These are phyloP conservation scores for Plasmodium malariae DNA, from an alignment of 169 alveolate species.

Conservation along the genomic window DNA sequence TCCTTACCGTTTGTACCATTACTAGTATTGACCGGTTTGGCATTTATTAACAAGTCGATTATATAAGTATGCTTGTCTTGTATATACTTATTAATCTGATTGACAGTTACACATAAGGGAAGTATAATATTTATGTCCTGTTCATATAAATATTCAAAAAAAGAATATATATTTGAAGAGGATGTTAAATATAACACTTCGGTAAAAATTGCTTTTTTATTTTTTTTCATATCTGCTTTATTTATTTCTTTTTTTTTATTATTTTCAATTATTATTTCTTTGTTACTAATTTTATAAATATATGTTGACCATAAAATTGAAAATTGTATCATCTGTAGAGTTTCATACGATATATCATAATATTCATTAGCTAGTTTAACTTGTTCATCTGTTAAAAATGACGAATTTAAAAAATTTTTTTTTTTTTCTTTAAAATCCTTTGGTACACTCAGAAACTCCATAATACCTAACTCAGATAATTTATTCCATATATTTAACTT, in stretches of 20 bases:
- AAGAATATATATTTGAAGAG: constrained; percentile 69
- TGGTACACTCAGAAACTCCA: constrained; percentile 74
- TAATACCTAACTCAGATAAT: constrained; percentile 55
- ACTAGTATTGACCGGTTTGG: not conserved
- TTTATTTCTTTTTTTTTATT: constrained; percentile 52
- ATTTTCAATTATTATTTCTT: constrained; percentile 49
- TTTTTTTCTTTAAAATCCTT: constrained; percentile 67
- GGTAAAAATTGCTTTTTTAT: constrained; percentile 55
- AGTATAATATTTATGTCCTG: constrained; percentile 53
- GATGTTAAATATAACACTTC: constrained; percentile 74
- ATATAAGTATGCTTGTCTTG: constrained; percentile 56
- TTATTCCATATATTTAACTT: constrained; percentile 57
- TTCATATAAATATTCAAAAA: constrained; percentile 62
- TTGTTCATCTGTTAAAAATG: constrained; percentile 70
- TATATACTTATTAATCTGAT: constrained; percentile 64
- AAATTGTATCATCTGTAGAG: constrained; percentile 69
- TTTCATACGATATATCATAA: constrained; percentile 67
- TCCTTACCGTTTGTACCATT: constrained; percentile 8
- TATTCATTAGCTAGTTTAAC: constrained; percentile 67
- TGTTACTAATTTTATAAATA: constrained; percentile 59
- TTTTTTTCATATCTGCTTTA: constrained; percentile 34
- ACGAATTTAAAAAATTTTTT: constrained; percentile 38
- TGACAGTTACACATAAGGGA: constrained; percentile 70
- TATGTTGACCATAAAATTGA: constrained; percentile 71
- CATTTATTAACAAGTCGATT: constrained; percentile 35